These are phyloP conservation scores for Sphaerobolus stellatus DNA, from an alignment of 1,284 basidiomycete species.

Conservation along the genomic window DNA sequence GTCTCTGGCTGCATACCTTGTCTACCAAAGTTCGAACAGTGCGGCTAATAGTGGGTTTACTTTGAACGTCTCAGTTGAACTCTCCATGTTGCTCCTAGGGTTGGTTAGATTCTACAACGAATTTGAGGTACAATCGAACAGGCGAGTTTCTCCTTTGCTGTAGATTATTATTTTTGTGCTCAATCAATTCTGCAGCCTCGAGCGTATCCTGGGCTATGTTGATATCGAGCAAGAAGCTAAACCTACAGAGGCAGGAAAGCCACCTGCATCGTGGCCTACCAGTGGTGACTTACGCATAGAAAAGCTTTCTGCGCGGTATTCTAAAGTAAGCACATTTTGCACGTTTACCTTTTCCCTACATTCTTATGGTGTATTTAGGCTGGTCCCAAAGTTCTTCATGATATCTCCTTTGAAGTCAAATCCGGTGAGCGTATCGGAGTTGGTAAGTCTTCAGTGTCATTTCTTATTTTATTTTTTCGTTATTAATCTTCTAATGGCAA, in stretches of 20 bases:
- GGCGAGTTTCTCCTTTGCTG: not conserved
- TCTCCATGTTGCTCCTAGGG: not conserved
- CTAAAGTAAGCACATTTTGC: constrained; percentile 24
- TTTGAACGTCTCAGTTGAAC: constrained; percentile 12
- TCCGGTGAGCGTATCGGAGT: constrained; percentile 55
- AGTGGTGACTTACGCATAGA: constrained; percentile 68
- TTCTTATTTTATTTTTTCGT: not conserved
- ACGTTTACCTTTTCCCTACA: constrained; percentile 17
- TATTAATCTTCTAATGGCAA: too few species aligned
- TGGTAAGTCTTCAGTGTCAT: constrained; percentile 24
- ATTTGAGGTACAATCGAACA: constrained; percentile 13
- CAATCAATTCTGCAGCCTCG: constrained; percentile 46
- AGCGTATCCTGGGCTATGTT: constrained; percentile 73
- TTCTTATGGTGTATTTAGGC: constrained; percentile 31
- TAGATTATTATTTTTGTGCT: not conserved
- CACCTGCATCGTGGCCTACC: constrained; percentile 78
- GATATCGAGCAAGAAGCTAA: constrained; percentile 70
- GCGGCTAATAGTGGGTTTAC: constrained; percentile 19
- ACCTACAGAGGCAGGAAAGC: constrained; percentile 46
- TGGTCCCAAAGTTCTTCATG: constrained; percentile 42
- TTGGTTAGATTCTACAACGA: constrained; percentile 19
- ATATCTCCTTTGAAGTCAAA: constrained; percentile 47
- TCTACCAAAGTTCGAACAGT: constrained; percentile 14
- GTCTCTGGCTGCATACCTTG: constrained; percentile 16
- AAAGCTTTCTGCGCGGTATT: constrained; percentile 58